Evolutionary conservation across 306 rosid species (phyloP), one percentile per base, ranked within the genome.

Genomic region (Vigna hirtella): DNA sequence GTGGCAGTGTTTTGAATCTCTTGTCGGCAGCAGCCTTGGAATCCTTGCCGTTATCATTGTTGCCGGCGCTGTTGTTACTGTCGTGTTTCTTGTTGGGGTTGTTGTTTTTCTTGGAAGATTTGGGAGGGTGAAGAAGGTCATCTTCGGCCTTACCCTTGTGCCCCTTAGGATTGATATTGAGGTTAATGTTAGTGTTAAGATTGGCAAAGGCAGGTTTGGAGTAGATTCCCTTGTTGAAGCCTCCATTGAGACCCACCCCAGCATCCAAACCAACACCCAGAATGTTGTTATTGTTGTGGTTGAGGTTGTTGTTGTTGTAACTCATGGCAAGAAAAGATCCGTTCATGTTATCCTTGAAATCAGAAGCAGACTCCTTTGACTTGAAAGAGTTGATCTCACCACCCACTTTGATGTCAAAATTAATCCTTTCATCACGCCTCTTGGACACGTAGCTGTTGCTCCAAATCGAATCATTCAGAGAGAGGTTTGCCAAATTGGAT

Each of bases 381-480:
- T 82, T 82, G 40, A 79, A 66, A 20, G 61, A 58, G 72, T 66
- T 84, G 65, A 94, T 82, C 36, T 88, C 90, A n/a, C 93, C 99
- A 11, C 98, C 98, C 1, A 96, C 96, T 76, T 91, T 90, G 70
- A 90, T 66, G 51, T 96, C 99, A 64, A 96, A 96, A 59, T 86
- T 91, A 65, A 64, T 85, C 48, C 91, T 81, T 8, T 88, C 85
- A 66, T 87, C 96, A 0, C 83, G 82, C 70, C 89, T 87, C 75
- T 87, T 88, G 50, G 84, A 76, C 4, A 47, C 71, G 58, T 82
- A 87, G 13, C 87, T 88, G 85, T 55, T 87, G 83, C 99, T 80
- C 99, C 99, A 96, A 52, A 96, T 96, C 2, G 99, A 96, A 76
- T 96, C 99, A 49, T 95, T 95, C 34, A 89, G 66, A 2, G 97